phyloP scores from a whole-genome alignment of 2,329 filamentous ascomycete genomes.

The Metarhizium sp. region DNA sequence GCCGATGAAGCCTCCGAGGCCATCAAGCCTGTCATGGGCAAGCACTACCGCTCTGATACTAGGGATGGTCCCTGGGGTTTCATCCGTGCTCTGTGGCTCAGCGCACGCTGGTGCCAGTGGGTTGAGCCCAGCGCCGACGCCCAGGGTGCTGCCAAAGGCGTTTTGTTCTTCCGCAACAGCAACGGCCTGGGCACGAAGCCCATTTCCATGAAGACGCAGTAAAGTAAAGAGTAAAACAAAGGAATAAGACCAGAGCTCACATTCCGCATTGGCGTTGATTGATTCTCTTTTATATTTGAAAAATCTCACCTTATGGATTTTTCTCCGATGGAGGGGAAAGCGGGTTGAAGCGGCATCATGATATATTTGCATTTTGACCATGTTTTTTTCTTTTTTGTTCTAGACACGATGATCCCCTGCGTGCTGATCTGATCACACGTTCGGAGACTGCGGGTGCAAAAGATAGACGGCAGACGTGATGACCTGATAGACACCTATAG shows the following conservation, averaged over 20 bases:
- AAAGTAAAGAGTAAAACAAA: not conserved
- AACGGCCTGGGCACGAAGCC: constrained; percentile 67
- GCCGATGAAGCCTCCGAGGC: constrained; percentile 90
- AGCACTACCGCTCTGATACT: constrained; percentile 82
- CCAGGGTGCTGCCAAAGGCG: constrained; percentile 68
- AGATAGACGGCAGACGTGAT: not conserved
- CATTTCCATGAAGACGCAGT: constrained; percentile 13
- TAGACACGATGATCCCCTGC: not conserved
- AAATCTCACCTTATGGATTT: not conserved
- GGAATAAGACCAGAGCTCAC: not conserved
- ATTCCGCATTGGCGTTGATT: constrained; percentile 3
- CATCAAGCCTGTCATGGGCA: constrained; percentile 91
- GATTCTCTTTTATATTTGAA: not conserved
- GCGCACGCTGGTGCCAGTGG: constrained; percentile 87
- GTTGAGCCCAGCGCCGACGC: constrained; percentile 85
- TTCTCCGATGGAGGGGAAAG: too few relatives aligned
- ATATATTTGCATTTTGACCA: not conserved
- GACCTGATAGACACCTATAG: not conserved
- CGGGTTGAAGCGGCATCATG: not conserved
- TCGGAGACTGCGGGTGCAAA: not conserved
- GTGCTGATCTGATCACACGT: not conserved
- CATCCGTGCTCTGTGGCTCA: constrained; percentile 71
- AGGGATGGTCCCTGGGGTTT: constrained; percentile 73
- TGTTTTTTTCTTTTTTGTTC: not conserved
- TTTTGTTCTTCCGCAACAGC: constrained; percentile 91